Conservation (phyloP, 805 yeast species). For the Priceomyces carsonii region DNA sequence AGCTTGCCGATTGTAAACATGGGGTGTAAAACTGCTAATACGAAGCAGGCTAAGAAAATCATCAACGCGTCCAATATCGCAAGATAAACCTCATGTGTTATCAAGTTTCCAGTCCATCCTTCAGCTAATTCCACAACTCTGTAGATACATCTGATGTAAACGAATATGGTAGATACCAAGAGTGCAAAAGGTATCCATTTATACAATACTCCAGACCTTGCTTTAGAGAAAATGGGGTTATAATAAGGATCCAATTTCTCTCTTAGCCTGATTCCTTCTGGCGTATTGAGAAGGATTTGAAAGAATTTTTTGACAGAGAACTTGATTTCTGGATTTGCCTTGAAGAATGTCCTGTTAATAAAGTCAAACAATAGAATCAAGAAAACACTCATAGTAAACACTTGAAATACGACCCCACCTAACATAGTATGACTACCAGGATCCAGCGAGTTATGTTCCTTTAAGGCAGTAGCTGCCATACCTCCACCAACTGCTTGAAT, state of each 20-base stretch:
- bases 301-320: conserved; percentile 22
- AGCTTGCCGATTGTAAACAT: conserved; percentile 54
- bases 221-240: conserved; percentile 29
- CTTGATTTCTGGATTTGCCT: conserved; percentile 15
- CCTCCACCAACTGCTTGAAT: conserved; percentile 83
- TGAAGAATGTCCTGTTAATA: conserved; percentile 38
- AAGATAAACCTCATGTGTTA: conserved; percentile 47
- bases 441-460: conserved; percentile 24
- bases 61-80: conserved; percentile 31
- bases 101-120: conserved; percentile 71
- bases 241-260: conserved; percentile 26
- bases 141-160: conserved; percentile 70
- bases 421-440: conserved; percentile 70
- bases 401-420: conserved; percentile 79
- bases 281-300: conserved; percentile 22
- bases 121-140: conserved; percentile 70
- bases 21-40: conserved; percentile 54
- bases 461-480: conserved; percentile 52
- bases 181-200: conserved; percentile 46
- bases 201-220: conserved; percentile 40
- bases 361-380: conserved; percentile 51
- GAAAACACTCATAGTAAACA: conserved; percentile 65
- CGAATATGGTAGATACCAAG: conserved; percentile 48
- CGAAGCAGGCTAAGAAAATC: conserved; percentile 22
- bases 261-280: conserved; percentile 17